Conservation (phyloP, 768 basidiomycete genomes). For the Suillus brevipes region DNA sequence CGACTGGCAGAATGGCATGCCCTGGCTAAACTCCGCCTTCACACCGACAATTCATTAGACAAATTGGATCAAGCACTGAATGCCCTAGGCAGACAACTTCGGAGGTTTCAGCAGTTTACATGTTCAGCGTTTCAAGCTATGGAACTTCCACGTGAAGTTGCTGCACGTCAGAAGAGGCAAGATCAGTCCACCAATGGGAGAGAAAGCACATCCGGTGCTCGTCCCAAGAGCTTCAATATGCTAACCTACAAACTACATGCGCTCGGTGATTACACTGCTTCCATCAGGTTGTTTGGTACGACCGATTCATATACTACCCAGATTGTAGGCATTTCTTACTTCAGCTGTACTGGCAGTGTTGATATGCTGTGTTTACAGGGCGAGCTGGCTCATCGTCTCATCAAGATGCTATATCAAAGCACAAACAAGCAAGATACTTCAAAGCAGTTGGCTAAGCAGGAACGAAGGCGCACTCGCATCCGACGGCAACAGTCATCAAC, state of each 20-base stretch:
- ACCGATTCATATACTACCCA: conserved; percentile 38
- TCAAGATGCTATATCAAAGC: conserved; percentile 30
- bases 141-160: conserved; percentile 26
- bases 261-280: conserved; percentile 32
- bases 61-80: conserved; percentile 20
- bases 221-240: conserved; percentile 30
- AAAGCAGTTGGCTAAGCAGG: conserved; percentile 16
- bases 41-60: conserved; percentile 28
- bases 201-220: neutral
- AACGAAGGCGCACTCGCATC: conserved; percentile 10
- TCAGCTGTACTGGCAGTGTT: neutral
- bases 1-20: conserved; percentile 35
- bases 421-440: conserved; percentile 23
- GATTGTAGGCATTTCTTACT: conserved; percentile 22
- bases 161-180: conserved; percentile 16
- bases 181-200: neutral
- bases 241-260: conserved; percentile 37
- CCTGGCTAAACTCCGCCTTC: conserved; percentile 35
- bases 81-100: conserved; percentile 18
- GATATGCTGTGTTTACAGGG: conserved; percentile 23
- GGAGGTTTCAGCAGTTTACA: conserved; percentile 25
- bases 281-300: conserved; percentile 33
- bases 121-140: conserved; percentile 26
- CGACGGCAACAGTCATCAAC: neutral
- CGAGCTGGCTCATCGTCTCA: conserved; percentile 32